Conservation (phyloP, 176 grass and related monocot genomes). For the Phragmites australis region DNA sequence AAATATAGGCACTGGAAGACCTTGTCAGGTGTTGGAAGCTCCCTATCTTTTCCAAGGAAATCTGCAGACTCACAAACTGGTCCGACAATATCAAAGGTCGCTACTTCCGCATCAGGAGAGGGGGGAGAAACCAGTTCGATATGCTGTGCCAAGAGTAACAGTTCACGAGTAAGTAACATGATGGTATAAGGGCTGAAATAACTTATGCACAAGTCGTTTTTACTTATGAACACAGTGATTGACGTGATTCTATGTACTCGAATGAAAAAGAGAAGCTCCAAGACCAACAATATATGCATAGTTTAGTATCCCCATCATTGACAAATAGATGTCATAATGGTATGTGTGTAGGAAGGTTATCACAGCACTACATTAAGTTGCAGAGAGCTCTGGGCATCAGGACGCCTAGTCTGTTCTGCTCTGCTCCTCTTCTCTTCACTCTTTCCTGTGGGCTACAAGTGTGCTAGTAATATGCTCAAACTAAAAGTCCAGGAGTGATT, state of each 20-base stretch:
- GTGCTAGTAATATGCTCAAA: no score
- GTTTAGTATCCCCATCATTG: no score
- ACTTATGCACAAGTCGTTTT: neutral
- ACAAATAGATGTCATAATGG: neutral
- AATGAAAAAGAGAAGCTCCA: neutral
- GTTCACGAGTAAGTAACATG: neutral
- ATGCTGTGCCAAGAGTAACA: constrained; percentile 55
- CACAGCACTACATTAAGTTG: neutral
- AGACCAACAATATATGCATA: neutral
- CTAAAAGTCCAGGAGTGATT: no score
- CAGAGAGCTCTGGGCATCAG: neutral
- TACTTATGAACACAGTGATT: constrained; percentile 10
- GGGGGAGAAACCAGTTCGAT: constrained; percentile 84
- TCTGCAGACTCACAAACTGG: constrained; percentile 99
- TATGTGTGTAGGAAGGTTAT: neutral
- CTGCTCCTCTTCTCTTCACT: no score
- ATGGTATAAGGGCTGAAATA: neutral
- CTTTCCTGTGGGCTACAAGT: no score
- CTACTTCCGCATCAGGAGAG: constrained; percentile 49
- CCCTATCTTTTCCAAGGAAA: constrained; percentile 91
- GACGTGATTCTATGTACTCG: neutral
- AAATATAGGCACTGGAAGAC: constrained; percentile 40
- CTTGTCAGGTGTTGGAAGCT: constrained; percentile 74
- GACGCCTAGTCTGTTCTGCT: no score
- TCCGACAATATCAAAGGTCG: constrained; percentile 88